phyloP scores from a whole-genome alignment of 148 eudicot species.

The Rhododendron simsii region DNA sequence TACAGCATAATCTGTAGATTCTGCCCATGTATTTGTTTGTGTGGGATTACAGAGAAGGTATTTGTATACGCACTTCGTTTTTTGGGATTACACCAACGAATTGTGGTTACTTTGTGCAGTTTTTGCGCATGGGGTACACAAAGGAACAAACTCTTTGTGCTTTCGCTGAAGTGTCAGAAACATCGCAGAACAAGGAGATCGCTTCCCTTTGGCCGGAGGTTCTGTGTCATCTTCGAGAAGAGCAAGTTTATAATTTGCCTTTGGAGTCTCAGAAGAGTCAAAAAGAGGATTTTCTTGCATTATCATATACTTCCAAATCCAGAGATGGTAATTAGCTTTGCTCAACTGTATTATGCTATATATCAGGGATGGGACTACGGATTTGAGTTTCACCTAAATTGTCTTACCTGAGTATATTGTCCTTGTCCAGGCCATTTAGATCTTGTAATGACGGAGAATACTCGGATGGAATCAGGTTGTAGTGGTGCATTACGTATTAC shows the following conservation, averaged over 20 bases:
- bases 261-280: slow-evolving; percentile 22
- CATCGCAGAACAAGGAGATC: slow-evolving; percentile 36
- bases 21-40: neutral
- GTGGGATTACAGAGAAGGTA: neutral
- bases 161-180: slow-evolving; percentile 43
- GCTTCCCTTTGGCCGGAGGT: slow-evolving; percentile 64
- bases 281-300: slow-evolving; percentile 23
- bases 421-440: slow-evolving; percentile 36
- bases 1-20: neutral
- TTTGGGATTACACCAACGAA: neutral
- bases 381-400: neutral
- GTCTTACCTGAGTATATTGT: slow-evolving; percentile 1
- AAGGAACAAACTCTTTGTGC: slow-evolving; percentile 49
- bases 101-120: slow-evolving; percentile 28
- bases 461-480: slow-evolving; percentile 6
- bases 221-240: slow-evolving; percentile 57
- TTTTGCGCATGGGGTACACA: slow-evolving; percentile 48
- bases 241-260: slow-evolving; percentile 47
- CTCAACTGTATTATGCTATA: neutral
- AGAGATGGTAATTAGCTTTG: slow-evolving; percentile 35
- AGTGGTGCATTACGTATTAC: neutral
- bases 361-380: neutral
- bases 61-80: neutral
- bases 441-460: slow-evolving; percentile 5
- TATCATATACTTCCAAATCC: slow-evolving; percentile 23